phyloP scores from a whole-genome alignment of 1,139 yeast species.

The Meyerozyma sp. region DNA sequence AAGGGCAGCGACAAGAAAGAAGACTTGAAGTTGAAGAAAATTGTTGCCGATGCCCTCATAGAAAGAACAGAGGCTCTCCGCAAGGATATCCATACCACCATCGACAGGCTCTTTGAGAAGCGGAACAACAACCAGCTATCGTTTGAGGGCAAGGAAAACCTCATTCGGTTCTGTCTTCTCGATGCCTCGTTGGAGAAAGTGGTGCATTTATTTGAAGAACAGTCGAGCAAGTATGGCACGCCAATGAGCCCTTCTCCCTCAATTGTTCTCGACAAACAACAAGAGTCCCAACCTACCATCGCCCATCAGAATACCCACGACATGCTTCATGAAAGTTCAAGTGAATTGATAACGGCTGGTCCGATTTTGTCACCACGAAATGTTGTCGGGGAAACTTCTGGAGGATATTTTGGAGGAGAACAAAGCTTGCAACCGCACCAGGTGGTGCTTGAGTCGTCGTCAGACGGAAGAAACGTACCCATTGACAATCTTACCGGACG shows the following conservation, averaged over 20 bases:
- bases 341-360: conserved; percentile 48
- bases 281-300: conserved; percentile 6
- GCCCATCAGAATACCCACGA: conserved; percentile 15
- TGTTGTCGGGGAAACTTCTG: conserved; percentile 9
- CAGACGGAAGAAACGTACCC: conserved; percentile 50
- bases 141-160: conserved; percentile 41
- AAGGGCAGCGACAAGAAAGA: conserved; percentile 22
- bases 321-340: conserved; percentile 44
- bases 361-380: conserved; percentile 48
- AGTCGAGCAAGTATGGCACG: conserved; percentile 18
- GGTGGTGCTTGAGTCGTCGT: conserved; percentile 57
- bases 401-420: conserved; percentile 22
- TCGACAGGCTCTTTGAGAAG: conserved; percentile 34
- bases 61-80: conserved; percentile 39
- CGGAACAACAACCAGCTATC: conserved; percentile 33
- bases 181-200: conserved; percentile 42
- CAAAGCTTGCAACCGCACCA: conserved; percentile 54
- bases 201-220: conserved; percentile 40
- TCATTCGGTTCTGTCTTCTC: conserved; percentile 38
- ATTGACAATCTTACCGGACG: conserved; percentile 68
- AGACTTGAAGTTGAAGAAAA: conserved; percentile 34
- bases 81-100: conserved; percentile 35
- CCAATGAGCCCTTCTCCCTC: conserved; percentile 23
- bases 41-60: conserved; percentile 38
- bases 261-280: conserved; percentile 3